phyloP scores from a whole-genome alignment of 2,329 filamentous ascomycete species.

The Alternaria ventricosa region DNA sequence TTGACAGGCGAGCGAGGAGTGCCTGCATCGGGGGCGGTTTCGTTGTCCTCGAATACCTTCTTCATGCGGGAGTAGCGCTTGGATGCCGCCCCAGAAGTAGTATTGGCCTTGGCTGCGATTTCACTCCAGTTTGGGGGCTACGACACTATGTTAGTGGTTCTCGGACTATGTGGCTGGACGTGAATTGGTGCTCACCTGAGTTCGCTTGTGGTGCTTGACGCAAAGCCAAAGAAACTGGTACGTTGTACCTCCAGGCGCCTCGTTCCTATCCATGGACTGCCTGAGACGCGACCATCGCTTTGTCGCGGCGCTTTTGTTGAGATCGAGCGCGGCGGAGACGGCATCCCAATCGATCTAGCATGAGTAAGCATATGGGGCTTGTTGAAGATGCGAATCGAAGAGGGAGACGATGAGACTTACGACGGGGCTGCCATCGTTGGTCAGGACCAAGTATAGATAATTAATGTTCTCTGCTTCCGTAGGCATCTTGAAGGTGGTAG shows the following conservation, averaged over 20 bases:
- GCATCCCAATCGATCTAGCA: slow-evolving; percentile 40
- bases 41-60: slow-evolving; percentile 32
- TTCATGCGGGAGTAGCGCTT: slow-evolving; percentile 47
- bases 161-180: background rate
- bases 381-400: background rate
- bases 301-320: slow-evolving; percentile 31
- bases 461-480: slow-evolving; percentile 36
- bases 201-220: slow-evolving; percentile 32
- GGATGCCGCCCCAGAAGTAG: slow-evolving; percentile 38
- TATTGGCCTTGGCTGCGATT: slow-evolving; percentile 36
- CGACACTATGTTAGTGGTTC: background rate
- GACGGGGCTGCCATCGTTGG: slow-evolving; percentile 26
- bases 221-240: slow-evolving; percentile 40
- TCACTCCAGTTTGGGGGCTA: slow-evolving; percentile 34
- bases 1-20: background rate
- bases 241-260: slow-evolving; percentile 15
- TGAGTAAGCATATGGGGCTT: background rate
- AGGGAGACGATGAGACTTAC: slow-evolving; percentile 17
- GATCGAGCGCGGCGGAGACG: slow-evolving; percentile 29
- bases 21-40: slow-evolving; percentile 1
- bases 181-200: slow-evolving; percentile 26
- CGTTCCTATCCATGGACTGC: slow-evolving; percentile 29
- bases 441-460: slow-evolving; percentile 42
- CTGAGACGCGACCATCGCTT: slow-evolving; percentile 48
- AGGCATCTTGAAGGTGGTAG: slow-evolving; percentile 31